Conservation (phyloP, 352 stramenopile genomes). For the Phytophthora agathidicida region DNA sequence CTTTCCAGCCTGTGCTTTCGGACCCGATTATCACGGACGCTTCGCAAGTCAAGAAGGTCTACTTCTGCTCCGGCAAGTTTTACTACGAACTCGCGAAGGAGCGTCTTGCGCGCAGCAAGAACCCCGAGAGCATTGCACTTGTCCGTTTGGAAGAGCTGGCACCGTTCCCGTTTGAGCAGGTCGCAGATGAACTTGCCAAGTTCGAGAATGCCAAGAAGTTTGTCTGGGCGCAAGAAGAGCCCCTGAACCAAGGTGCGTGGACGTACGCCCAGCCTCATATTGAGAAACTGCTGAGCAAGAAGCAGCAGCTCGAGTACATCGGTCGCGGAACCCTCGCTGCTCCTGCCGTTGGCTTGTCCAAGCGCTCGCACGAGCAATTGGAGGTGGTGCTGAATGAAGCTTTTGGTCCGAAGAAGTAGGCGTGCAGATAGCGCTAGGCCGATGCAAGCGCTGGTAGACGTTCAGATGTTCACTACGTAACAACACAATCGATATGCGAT, state of each 20-base stretch:
- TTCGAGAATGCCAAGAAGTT: constrained; percentile 74
- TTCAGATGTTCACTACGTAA: constrained; percentile 2
- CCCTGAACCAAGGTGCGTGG: constrained; percentile 83
- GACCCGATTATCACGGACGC: constrained; percentile 55
- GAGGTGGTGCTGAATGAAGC: constrained; percentile 70
- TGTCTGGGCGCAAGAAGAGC: constrained; percentile 85
- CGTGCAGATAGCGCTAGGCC: neutral
- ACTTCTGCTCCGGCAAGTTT: constrained; percentile 87
- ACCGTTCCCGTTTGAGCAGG: constrained; percentile 84
- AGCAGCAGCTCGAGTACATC: constrained; percentile 68
- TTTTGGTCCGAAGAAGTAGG: constrained; percentile 48
- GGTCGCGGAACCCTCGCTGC: constrained; percentile 75
- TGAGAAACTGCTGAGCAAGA: constrained; percentile 72
- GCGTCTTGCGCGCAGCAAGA: constrained; percentile 48
- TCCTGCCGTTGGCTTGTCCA: constrained; percentile 74
- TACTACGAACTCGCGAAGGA: constrained; percentile 87
- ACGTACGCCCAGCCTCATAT: constrained; percentile 71
- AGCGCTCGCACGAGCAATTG: constrained; percentile 67
- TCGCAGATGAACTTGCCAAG: constrained; percentile 56
- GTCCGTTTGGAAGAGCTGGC: constrained; percentile 83
- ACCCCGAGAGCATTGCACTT: constrained; percentile 63
- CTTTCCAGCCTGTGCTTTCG: constrained; percentile 72
- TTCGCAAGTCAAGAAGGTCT: constrained; percentile 66
- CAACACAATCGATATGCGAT: constrained; percentile 3
- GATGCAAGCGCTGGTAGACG: constrained; percentile 1